Evolutionary conservation across 192 early-diverging fungal species (phyloP).

Genomic region (Linnemannia zychae): DNA sequence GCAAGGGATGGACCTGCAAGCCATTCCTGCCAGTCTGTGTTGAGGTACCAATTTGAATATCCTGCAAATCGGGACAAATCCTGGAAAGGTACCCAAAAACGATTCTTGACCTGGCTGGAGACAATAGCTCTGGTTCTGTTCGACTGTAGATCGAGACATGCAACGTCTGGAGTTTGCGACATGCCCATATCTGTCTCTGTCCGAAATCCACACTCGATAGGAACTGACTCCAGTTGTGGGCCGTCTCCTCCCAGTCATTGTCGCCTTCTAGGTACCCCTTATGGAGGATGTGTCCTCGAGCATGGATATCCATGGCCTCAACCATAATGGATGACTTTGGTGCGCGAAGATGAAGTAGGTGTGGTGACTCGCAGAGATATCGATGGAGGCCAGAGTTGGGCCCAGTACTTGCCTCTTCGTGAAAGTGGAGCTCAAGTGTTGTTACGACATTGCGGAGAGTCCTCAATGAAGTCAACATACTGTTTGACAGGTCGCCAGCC

Average conservation of each 20-base stretch:
- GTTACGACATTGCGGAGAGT: background rate
- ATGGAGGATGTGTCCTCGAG: background rate
- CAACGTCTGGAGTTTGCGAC: background rate
- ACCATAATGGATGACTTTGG: background rate
- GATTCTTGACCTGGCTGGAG: background rate
- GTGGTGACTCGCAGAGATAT: background rate
- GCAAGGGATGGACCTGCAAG: background rate
- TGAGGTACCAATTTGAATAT: background rate
- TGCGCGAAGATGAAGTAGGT: background rate
- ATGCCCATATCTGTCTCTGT: background rate
- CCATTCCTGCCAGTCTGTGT: background rate
- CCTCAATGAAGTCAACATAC: background rate
- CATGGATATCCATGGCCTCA: background rate
- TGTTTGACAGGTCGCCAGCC: background rate
- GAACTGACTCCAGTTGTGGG: background rate
- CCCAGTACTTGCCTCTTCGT: background rate
- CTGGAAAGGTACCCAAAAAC: conserved; percentile 2
- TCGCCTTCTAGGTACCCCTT: background rate
- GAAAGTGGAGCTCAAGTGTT: background rate
- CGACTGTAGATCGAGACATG: background rate
- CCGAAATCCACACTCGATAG: background rate
- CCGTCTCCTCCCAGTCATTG: background rate
- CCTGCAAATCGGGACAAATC: background rate
- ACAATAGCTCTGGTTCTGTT: background rate
- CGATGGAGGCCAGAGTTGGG: background rate